A percentile compares a stretch with the other conserved stretches of the same genome.
These are phyloP conservation scores for Pseudozyma sp. DNA, from an alignment of 1,284 basidiomycete genomes.

Conservation along the genomic window DNA sequence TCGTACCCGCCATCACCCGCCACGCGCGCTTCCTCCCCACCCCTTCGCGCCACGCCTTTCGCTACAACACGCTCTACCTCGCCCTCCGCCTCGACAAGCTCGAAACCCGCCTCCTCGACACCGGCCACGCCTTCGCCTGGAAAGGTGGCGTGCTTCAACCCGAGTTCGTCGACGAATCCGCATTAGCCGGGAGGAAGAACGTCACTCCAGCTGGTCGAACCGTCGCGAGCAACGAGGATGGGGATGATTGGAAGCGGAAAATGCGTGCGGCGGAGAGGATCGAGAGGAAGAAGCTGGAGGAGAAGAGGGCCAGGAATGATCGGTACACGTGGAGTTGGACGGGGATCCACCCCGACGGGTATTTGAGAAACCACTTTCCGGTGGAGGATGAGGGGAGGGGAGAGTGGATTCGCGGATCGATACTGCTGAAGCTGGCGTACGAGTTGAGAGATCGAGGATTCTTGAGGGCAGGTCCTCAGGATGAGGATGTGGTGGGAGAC, in stretches of 20 bases:
- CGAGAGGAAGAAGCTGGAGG: conserved; percentile 16
- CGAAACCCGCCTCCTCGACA: conserved; percentile 73
- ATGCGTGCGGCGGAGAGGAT: conserved; percentile 40
- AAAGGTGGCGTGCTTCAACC: conserved; percentile 21
- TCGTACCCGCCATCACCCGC: conserved; percentile 61
- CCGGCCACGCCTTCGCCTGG: conserved; percentile 70
- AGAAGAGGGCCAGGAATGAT: conserved; percentile 28
- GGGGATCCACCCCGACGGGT: conserved; percentile 20
- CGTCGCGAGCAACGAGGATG: neutral
- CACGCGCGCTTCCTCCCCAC: conserved; percentile 75
- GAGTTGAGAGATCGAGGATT: conserved; percentile 48
- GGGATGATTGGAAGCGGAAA: conserved; percentile 23
- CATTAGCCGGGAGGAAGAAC: conserved; percentile 11
- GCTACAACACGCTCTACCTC: conserved; percentile 76
- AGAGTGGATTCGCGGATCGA: conserved; percentile 42
- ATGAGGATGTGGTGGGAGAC: conserved; percentile 5
- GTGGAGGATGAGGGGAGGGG: neutral
- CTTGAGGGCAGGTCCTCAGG: conserved; percentile 46
- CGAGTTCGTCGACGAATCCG: conserved; percentile 29
- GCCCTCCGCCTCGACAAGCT: conserved; percentile 75
- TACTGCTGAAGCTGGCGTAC: conserved; percentile 54
- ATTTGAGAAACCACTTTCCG: conserved; percentile 30
- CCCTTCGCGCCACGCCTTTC: conserved; percentile 74
- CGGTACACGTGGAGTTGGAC: conserved; percentile 25
- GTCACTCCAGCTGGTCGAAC: conserved; percentile 16